Base-by-base conservation (phyloP, 2,329 filamentous ascomycete genomes). In the Pseudomassariella vexata region DNA sequence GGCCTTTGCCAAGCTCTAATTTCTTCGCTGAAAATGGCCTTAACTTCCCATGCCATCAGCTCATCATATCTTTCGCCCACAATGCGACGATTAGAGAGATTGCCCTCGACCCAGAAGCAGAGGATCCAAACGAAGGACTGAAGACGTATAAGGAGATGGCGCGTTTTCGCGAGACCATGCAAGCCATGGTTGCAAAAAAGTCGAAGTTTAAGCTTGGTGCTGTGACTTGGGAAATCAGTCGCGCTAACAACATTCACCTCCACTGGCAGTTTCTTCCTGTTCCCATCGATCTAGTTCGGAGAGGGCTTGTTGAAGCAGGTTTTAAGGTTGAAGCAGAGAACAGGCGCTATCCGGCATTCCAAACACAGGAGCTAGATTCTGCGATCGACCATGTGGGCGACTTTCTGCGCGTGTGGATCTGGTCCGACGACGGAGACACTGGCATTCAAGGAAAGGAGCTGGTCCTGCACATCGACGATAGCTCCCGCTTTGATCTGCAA, bases 241-340 rank as follows among this genome's bases (percentile, higher is more conserved):
- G 88, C 30, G 70, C 69, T 5, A 74, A 75, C 31, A 87, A 92
- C 34, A 79, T 96, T 35, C 92, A 98, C 54, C 72, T 82, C 2
- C 90, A 96, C 52, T 95, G 89, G 92, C 94, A 98, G 59, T 83
- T 94, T 45, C 64, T 96, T 19, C 87, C 92, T 1, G 67, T 94
- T 1, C 75, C 83, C 0, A 65, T 73, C 0, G 70, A 82, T 8
- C 63, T 86, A 26, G 73, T 95, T 30, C 64, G 62, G 14, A 77
- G 78, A 28, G 84, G 85, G 0, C 67, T 94, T 2, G 85, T 94
- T 0, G 87, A 95, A 55, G 86, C 85, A 0, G 90, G 82, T 0
- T 95, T 98, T 63, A 81, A 82, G 32, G 85, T 94, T 2, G 79
- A 95, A 52, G 88, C 87, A 0, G 84, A 94, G 54, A 94, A 94